Conservation (phyloP, 768 basidiomycete genomes). For the Tremella fuciformis region DNA sequence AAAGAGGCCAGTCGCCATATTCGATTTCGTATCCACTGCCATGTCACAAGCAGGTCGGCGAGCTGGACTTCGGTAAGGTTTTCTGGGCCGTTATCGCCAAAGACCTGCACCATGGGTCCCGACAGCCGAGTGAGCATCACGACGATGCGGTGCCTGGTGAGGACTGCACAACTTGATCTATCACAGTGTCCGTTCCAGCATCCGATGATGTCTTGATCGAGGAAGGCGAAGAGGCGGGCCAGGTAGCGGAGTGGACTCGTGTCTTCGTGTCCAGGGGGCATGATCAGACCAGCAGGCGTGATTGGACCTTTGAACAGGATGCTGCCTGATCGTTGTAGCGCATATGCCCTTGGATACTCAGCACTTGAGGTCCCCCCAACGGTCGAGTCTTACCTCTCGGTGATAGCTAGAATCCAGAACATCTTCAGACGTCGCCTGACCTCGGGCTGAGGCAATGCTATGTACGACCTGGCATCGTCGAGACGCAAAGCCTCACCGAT, state of each 20-base stretch:
- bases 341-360: conserved; percentile 26
- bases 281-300: conserved; percentile 10
- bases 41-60: conserved; percentile 39
- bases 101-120: conserved; percentile 21
- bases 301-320: conserved; percentile 22
- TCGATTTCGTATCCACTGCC: conserved; percentile 40
- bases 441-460: conserved; percentile 19
- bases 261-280: conserved; percentile 2
- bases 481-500: conserved; percentile 33
- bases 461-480: conserved; percentile 16
- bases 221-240: conserved; percentile 29
- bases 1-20: conserved; percentile 28
- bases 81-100: conserved; percentile 17
- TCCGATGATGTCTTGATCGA: conserved; percentile 33
- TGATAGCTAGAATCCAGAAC: conserved; percentile 39
- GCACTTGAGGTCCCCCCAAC: neutral
- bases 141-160: conserved; percentile 12
- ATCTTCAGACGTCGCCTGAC: conserved; percentile 23
- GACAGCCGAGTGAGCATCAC: conserved; percentile 11
- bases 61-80: conserved; percentile 30
- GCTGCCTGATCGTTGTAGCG: conserved; percentile 31
- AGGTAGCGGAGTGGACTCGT: conserved; percentile 23
- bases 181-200: conserved; percentile 41
- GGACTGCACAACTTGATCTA: conserved; percentile 12
- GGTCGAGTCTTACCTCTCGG: conserved; percentile 26